phyloP scores from a whole-genome alignment of 108 stramenopile species.

The Cyclotella baltica region DNA sequence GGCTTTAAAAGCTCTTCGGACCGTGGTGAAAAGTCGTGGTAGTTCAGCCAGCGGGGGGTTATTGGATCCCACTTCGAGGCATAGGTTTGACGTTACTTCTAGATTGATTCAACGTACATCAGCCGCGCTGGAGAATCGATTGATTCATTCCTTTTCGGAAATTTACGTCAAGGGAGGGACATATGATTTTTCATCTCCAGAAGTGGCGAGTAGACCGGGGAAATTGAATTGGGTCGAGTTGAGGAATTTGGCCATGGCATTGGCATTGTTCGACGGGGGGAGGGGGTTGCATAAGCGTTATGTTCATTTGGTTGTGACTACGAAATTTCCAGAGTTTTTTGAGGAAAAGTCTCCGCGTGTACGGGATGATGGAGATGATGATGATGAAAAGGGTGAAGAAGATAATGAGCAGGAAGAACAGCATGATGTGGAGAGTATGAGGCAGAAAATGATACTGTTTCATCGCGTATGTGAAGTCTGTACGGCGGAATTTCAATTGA shows the following conservation, averaged over 20 bases:
- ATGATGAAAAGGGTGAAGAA: constrained; percentile 35
- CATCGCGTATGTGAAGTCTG: constrained; percentile 87
- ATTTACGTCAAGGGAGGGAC: constrained; percentile 73
- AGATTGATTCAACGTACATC: constrained; percentile 74
- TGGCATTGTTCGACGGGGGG: constrained; percentile 77
- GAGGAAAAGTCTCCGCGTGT: constrained; percentile 5
- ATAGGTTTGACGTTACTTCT: constrained; percentile 81
- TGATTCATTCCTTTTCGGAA: constrained; percentile 72
- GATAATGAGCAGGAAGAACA: constrained; percentile 37
- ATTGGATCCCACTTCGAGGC: constrained; percentile 54
- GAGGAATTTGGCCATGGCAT: constrained; percentile 70
- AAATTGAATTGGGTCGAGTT: constrained; percentile 76
- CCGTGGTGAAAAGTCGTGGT: constrained; percentile 78
- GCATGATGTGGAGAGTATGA: constrained; percentile 75
- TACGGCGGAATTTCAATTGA: constrained; percentile 84
- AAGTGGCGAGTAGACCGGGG: constrained; percentile 60
- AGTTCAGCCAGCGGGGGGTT: constrained; percentile 59
- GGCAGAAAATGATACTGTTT: constrained; percentile 78
- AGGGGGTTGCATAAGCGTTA: constrained; percentile 76
- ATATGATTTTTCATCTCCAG: constrained; percentile 71
- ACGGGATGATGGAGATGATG: constrained; percentile 23
- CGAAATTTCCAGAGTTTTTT: constrained; percentile 84
- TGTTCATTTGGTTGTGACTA: constrained; percentile 77
- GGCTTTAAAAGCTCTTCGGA: constrained; percentile 71
- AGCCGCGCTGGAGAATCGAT: constrained; percentile 72